Evolutionary conservation across 192 early-diverging fungal species (phyloP).

Genomic region (Entomortierella chlamydospora): DNA sequence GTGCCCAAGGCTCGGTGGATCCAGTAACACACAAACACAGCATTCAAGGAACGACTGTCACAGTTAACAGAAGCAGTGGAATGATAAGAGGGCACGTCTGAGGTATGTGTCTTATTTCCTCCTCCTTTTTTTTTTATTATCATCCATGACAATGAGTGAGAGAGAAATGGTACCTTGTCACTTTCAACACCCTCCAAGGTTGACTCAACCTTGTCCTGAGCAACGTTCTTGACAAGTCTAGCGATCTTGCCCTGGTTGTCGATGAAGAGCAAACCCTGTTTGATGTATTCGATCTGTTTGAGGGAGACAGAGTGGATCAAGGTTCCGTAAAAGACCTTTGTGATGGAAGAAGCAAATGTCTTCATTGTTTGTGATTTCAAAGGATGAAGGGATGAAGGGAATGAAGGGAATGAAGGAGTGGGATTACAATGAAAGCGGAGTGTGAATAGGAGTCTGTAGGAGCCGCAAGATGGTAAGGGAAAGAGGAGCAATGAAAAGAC

Average conservation of each 20-base stretch:
- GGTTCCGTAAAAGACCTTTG: conserved; percentile 69
- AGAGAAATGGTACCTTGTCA: conserved; percentile 39
- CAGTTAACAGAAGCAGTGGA: too few species aligned
- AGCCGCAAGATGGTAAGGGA: conserved; percentile 36
- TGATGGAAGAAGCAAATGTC: conserved; percentile 46
- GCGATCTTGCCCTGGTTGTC: conserved; percentile 75
- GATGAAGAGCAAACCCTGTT: conserved; percentile 75
- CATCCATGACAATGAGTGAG: neutral
- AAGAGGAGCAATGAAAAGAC: conserved; percentile 36
- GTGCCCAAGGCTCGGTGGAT: neutral
- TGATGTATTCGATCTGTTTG: conserved; percentile 73
- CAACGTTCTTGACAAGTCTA: conserved; percentile 63
- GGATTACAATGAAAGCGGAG: neutral
- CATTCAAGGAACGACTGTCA: too few species aligned
- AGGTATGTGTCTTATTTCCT: too few species aligned
- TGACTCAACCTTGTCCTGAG: conserved; percentile 47
- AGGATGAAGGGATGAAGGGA: neutral
- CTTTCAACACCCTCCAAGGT: conserved; percentile 27
- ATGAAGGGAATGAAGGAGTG: neutral
- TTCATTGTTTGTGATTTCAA: conserved; percentile 36
- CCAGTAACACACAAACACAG: neutral
- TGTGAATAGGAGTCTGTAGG: conserved; percentile 4
- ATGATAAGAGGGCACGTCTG: too few species aligned
- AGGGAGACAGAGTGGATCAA: conserved; percentile 75
- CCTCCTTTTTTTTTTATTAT: too few species aligned